Percentiles rank a stretch among this genome's conserved stretches.
These are phyloP conservation scores for Phytophthora fragariae DNA, from an alignment of 352 stramenopile species.

Conservation along the genomic window DNA sequence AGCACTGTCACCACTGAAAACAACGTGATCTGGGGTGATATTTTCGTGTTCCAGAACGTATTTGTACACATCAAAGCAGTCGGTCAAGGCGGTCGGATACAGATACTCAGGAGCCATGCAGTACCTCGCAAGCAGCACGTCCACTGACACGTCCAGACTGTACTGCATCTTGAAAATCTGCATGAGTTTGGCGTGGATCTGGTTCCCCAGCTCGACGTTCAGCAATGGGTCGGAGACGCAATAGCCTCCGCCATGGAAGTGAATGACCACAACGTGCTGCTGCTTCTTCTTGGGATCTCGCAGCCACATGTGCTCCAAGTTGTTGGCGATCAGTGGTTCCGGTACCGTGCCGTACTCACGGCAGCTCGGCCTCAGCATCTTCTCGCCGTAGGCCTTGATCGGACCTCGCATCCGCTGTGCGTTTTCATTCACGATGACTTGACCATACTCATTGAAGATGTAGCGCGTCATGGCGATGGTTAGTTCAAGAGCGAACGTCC, in stretches of 20 bases:
- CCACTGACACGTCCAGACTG: slow-evolving; percentile 24
- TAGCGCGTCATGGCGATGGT: slow-evolving; percentile 36
- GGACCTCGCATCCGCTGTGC: slow-evolving; percentile 29
- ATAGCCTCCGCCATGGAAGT: slow-evolving; percentile 52
- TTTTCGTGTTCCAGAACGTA: slow-evolving; percentile 35
- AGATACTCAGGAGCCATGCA: slow-evolving; percentile 45
- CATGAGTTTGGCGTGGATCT: slow-evolving; percentile 26
- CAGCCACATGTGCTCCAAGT: slow-evolving; percentile 48
- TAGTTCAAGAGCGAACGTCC: slow-evolving; percentile 46
- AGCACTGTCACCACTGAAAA: slow-evolving; percentile 53
- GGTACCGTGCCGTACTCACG: slow-evolving; percentile 20
- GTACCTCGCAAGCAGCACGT: slow-evolving; percentile 59
- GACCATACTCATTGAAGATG: slow-evolving; percentile 36
- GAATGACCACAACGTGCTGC: slow-evolving; percentile 45
- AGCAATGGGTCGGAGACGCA: slow-evolving; percentile 31
- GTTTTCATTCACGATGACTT: slow-evolving; percentile 24
- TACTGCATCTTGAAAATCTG: slow-evolving; percentile 17
- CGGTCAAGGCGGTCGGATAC: slow-evolving; percentile 46
- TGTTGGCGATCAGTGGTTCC: slow-evolving; percentile 30
- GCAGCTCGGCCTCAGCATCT: slow-evolving; percentile 22
- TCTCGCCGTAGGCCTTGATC: slow-evolving; percentile 29
- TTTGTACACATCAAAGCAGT: slow-evolving; percentile 46
- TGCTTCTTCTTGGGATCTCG: slow-evolving; percentile 20
- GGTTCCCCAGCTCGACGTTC: slow-evolving; percentile 33
- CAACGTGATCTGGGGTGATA: slow-evolving; percentile 31